Percentiles rank a stretch among this genome's conserved stretches.
phyloP scores from a whole-genome alignment of 805 yeast genomes.

The Jamesozyma rosinii region DNA sequence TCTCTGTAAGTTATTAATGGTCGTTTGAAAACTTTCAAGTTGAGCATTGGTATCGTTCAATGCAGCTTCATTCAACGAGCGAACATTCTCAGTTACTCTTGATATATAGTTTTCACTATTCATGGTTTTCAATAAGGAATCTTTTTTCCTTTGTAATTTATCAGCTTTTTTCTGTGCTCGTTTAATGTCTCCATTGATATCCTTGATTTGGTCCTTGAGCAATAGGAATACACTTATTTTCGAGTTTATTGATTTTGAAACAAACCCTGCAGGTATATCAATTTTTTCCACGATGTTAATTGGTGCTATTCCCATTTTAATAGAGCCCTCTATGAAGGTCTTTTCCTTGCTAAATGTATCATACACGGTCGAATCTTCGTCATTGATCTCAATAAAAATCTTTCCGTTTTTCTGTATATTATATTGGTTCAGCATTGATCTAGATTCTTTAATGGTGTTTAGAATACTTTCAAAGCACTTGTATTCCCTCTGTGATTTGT shows the following conservation, averaged over 20 bases:
- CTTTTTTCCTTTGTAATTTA: slow-evolving; percentile 50
- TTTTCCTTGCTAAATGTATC: slow-evolving; percentile 55
- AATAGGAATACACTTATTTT: slow-evolving; percentile 74
- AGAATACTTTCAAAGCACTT: slow-evolving; percentile 71
- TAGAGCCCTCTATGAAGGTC: slow-evolving; percentile 32
- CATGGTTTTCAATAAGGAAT: slow-evolving; percentile 57
- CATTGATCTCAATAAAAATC: slow-evolving; percentile 60
- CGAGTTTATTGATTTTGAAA: slow-evolving; percentile 67
- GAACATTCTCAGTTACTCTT: slow-evolving; percentile 43
- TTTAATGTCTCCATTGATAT: slow-evolving; percentile 75
- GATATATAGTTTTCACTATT: slow-evolving; percentile 63
- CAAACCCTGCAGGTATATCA: slow-evolving; percentile 79
- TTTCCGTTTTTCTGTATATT: slow-evolving; percentile 78
- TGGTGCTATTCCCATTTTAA: slow-evolving; percentile 77
- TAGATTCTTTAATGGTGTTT: slow-evolving; percentile 75
- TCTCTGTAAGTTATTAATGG: slow-evolving; percentile 51
- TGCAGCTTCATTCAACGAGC: slow-evolving; percentile 45
- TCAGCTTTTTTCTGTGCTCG: slow-evolving; percentile 69
- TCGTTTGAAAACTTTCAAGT: slow-evolving; percentile 75
- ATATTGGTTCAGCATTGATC: slow-evolving; percentile 86
- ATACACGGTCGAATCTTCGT: slow-evolving; percentile 36
- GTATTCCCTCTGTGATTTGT: slow-evolving; percentile 42
- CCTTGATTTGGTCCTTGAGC: slow-evolving; percentile 80
- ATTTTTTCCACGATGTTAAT: slow-evolving; percentile 47
- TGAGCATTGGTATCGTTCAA: slow-evolving; percentile 69